Base-by-base conservation (phyloP, 2,329 filamentous ascomycete species). In the Plectosphaerella cucumerina region DNA sequence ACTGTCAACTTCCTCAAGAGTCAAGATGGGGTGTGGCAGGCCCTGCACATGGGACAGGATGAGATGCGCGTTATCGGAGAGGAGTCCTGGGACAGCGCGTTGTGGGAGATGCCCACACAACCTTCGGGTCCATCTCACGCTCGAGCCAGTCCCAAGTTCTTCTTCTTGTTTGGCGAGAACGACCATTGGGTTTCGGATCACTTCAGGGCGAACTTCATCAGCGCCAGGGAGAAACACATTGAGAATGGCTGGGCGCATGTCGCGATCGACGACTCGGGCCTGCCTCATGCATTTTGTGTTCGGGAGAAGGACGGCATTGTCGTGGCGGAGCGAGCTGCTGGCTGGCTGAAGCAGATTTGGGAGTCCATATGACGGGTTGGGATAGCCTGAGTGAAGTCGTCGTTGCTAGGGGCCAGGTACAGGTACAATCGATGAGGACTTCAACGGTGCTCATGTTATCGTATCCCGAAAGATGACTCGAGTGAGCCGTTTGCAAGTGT, bases 101-200 rank as follows among this genome's bases (percentile, higher is more conserved):
- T 86, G 22, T 86, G 82, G 81, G 78, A 77, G 47, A 63, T 59
- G 1, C 58, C 55, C 0, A 59, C 54, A 14, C 59, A 55, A 3
- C 52, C 53, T 1, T 58, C 55, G 15, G n/a, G n/a, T 10, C 9
- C 26, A 31, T 31, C 4, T 31, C 55, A 45, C 2, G 51, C 46
- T 17, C 54, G 23, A 15, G 49, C n/a, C 49, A 37, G 53, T 64
- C 76, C 75, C 1, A 81, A 75, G 54, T 80, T 86, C 58, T 77
- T 80, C 56, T 74, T 85, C 56, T 78, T 83, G 47, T 86, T 84
- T 56, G 83, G 76, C 2, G 68, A 75, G 54, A 66, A 77, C 47
- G 84, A 87, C 53, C 76, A 84, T 51, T 87, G 84, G 84, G 80
- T 87, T 1, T 77, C 78, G 3, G 69, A 81, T 45, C 68, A 74